Evolutionary conservation across 1,284 basidiomycete genomes (phyloP).

Genomic region (Ganoderma boninense): DNA sequence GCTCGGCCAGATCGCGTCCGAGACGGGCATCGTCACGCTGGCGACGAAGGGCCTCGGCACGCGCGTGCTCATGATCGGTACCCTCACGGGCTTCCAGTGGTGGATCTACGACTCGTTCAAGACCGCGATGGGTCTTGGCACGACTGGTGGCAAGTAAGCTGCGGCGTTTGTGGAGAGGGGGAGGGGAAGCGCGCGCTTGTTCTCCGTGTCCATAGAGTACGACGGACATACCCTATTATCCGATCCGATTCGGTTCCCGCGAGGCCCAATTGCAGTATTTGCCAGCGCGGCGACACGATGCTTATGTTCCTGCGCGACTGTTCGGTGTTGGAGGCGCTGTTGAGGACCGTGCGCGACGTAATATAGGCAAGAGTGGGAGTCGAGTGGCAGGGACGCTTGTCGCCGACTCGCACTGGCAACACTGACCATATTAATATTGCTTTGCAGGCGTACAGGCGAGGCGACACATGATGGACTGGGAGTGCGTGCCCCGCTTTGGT

Average conservation of each 20-base stretch:
- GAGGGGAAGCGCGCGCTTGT: constrained; percentile 15
- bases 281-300: neutral
- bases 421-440: too few relatives aligned
- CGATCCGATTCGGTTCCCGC: neutral
- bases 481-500: too few relatives aligned
- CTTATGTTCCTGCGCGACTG: neutral
- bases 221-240: constrained; percentile 15
- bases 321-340: too few relatives aligned
- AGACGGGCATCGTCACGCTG: constrained; percentile 68
- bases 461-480: too few relatives aligned
- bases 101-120: constrained; percentile 91
- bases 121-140: constrained; percentile 80
- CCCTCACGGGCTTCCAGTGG: constrained; percentile 88
- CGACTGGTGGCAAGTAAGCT: constrained; percentile 87
- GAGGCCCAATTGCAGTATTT: neutral
- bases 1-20: constrained; percentile 68
- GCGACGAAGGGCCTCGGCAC: constrained; percentile 85
- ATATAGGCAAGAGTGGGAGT: too few relatives aligned
- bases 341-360: too few relatives aligned
- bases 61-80: constrained; percentile 84
- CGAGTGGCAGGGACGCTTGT: too few relatives aligned
- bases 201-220: constrained; percentile 23
- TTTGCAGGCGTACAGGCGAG: too few relatives aligned
- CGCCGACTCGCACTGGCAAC: too few relatives aligned
- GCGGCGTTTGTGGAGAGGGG: neutral